Conservation (phyloP, 805 yeast genomes). For the Nakazawaea sp. region DNA sequence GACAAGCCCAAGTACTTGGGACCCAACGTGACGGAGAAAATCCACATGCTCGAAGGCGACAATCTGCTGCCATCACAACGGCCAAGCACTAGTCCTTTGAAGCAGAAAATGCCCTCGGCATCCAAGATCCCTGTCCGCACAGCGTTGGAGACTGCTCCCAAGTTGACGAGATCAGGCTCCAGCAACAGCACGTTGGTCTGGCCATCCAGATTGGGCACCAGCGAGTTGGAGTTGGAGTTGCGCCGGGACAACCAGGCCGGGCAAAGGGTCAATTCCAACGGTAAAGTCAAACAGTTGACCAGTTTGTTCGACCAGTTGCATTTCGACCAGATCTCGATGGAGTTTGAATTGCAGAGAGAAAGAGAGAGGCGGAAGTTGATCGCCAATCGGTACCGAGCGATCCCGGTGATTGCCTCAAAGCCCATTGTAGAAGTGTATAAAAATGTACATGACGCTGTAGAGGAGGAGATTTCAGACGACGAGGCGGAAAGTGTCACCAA, state of each 20-base stretch:
- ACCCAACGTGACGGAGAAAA: conserved; percentile 12
- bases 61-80: not conserved
- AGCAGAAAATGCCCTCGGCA: not conserved
- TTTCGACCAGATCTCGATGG: conserved; percentile 72
- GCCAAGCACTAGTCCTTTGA: conserved; percentile 1
- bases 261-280: conserved; percentile 12
- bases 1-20: not conserved
- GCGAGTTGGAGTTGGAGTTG: not conserved
- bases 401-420: conserved; percentile 64
- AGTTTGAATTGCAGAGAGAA: conserved; percentile 84
- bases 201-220: not conserved
- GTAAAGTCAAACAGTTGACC: conserved; percentile 59
- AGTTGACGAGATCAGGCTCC: not conserved
- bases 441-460: conserved; percentile 84
- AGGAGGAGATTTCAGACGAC: conserved; percentile 37
- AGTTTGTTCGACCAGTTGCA: conserved; percentile 67
- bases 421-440: conserved; percentile 91
- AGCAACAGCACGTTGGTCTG: too few species aligned
- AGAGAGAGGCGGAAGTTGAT: conserved; percentile 60
- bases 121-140: not conserved
- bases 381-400: conserved; percentile 53
- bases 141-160: not conserved
- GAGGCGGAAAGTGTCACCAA: conserved; percentile 7
- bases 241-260: not conserved
- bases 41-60: conserved; percentile 5